Evolutionary conservation across 1,284 basidiomycete genomes (phyloP).

Genomic region (Coriolopsis trogii): DNA sequence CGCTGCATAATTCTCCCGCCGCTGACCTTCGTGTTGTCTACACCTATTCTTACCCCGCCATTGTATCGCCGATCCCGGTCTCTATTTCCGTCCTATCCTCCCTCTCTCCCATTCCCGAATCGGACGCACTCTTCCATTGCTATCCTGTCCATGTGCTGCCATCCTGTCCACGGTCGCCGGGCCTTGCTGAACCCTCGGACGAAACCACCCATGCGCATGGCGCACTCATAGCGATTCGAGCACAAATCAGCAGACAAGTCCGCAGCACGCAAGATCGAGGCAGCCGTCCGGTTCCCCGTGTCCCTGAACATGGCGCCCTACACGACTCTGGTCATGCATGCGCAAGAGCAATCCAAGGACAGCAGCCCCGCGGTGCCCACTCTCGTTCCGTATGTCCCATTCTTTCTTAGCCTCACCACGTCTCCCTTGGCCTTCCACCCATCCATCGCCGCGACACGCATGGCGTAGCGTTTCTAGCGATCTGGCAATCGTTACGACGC

Average conservation of each 20-base stretch:
- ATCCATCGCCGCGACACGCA: too few species aligned
- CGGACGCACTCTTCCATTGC: too few species aligned
- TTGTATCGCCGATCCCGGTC: background rate
- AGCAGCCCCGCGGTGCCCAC: constrained; percentile 20
- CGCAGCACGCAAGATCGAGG: constrained; percentile 83
- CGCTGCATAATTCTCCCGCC: background rate
- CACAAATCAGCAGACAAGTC: constrained; percentile 78
- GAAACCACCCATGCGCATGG: background rate
- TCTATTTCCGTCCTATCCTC: background rate
- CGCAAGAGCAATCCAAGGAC: constrained; percentile 45
- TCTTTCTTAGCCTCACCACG: background rate
- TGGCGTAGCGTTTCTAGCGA: too few species aligned
- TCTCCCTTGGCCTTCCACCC: background rate
- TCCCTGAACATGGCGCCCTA: constrained; percentile 89
- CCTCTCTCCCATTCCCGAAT: background rate
- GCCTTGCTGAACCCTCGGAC: too few species aligned
- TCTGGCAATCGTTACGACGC: background rate
- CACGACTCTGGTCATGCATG: constrained; percentile 64
- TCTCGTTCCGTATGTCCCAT: constrained; percentile 33
- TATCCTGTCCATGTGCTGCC: too few species aligned
- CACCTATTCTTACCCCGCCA: background rate
- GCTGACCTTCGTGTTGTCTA: constrained; percentile 3
- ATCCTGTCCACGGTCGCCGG: too few species aligned
- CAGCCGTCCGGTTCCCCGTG: constrained; percentile 82
- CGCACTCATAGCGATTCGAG: constrained; percentile 98